Conservation (phyloP, 2,329 filamentous ascomycete species). For the Cladosporium sp. region DNA sequence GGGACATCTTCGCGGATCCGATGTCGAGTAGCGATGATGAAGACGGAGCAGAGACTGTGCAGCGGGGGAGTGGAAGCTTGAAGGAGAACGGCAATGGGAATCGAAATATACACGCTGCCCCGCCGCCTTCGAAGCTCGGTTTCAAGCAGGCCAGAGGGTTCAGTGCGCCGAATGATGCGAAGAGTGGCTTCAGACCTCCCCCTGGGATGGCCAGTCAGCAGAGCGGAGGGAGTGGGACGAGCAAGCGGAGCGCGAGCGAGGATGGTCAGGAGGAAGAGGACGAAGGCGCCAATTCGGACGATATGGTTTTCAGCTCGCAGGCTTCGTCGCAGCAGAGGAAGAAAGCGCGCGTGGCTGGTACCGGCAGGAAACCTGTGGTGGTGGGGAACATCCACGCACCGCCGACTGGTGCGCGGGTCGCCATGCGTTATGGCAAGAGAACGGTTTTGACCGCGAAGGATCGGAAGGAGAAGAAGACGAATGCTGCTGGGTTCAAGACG, state of each 20-base stretch:
- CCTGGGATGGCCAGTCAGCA: too few relatives aligned
- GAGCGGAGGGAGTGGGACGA: constrained; percentile 7
- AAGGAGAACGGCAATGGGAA: too few relatives aligned
- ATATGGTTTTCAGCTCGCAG: constrained; percentile 16
- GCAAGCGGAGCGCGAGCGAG: constrained; percentile 13
- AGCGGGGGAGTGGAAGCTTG: too few relatives aligned
- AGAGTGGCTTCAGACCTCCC: background rate
- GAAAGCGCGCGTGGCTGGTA: constrained; percentile 17
- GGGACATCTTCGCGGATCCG: constrained; percentile 16
- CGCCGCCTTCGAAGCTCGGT: too few relatives aligned
- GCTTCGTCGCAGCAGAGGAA: constrained; percentile 13
- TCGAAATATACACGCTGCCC: too few relatives aligned
- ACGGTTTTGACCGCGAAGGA: constrained; percentile 9
- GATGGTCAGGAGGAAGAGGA: background rate
- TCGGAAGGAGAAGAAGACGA: constrained; percentile 3
- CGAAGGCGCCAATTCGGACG: background rate
- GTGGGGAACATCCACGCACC: constrained; percentile 18
- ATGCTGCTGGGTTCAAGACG: constrained; percentile 2
- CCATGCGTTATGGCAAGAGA: constrained; percentile 3
- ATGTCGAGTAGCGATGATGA: constrained; percentile 17
- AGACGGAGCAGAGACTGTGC: too few relatives aligned
- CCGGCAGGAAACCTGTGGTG: too few relatives aligned
- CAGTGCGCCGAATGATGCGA: constrained; percentile 2
- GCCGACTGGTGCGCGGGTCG: background rate
- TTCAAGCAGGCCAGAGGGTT: constrained; percentile 1